Conservation (phyloP, 1,284 basidiomycete species). For the Trichosporon faecale region DNA sequence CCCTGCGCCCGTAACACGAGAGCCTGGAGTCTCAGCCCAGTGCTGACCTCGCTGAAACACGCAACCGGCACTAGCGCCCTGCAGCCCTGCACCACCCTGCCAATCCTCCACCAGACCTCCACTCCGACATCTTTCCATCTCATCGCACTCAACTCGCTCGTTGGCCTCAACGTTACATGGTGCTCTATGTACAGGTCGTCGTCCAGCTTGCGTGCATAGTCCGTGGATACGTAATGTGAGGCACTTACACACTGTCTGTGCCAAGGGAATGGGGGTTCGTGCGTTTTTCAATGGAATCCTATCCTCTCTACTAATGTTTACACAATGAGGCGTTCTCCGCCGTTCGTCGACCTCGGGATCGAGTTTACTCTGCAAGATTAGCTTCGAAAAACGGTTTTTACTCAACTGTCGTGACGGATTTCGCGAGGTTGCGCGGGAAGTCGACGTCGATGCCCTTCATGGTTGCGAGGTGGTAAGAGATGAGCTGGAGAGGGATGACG, state of each 20-base stretch:
- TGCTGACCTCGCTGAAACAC: neutral
- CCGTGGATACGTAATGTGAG: neutral
- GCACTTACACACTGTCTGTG: neutral
- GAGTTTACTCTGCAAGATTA: too few relatives aligned
- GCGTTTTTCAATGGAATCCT: neutral
- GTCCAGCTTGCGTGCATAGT: neutral
- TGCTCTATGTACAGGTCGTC: neutral
- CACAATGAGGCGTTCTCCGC: neutral
- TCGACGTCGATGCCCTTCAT: slow-evolving; percentile 96
- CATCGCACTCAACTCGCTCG: neutral
- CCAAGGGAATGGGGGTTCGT: neutral
- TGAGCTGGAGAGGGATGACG: slow-evolving; percentile 91
- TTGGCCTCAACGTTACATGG: neutral
- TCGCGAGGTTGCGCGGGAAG: slow-evolving; percentile 90
- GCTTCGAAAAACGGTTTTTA: neutral
- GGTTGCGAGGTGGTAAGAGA: slow-evolving; percentile 91
- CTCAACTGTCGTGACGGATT: slow-evolving; percentile 50
- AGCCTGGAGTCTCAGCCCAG: too few relatives aligned
- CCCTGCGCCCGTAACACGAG: too few relatives aligned
- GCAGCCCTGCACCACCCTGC: neutral
- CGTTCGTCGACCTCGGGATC: neutral
- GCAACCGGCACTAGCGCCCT: neutral
- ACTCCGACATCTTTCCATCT: neutral
- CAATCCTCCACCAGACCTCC: neutral
- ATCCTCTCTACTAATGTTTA: neutral